phyloP scores from a whole-genome alignment of 2,329 filamentous ascomycete species.

The Colletotrichum cuscutae region DNA sequence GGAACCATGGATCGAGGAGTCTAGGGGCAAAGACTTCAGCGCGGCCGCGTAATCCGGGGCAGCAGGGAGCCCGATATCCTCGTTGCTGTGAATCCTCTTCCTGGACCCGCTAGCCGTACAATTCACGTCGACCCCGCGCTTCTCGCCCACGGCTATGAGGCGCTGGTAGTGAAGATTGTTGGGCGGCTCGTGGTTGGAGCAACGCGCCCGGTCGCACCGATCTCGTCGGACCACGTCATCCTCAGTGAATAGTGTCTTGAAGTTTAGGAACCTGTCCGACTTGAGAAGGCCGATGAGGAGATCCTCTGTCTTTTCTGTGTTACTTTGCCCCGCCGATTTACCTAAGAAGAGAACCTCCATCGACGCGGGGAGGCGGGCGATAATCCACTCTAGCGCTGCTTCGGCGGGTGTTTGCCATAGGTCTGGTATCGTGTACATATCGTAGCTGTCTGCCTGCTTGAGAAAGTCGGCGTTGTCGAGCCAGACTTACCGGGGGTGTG shows the following conservation, averaged over 20 bases:
- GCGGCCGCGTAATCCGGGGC: neutral
- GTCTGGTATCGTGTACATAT: neutral
- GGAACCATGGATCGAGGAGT: neutral
- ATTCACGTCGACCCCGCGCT: neutral
- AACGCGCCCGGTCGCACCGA: neutral
- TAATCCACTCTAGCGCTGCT: neutral
- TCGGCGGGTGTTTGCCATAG: neutral
- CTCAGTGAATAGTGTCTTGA: neutral
- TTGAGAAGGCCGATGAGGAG: neutral
- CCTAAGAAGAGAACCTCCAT: neutral
- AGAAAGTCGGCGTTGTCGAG: neutral
- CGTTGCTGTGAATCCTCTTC: neutral
- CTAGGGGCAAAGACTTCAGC: neutral
- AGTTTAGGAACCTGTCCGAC: neutral
- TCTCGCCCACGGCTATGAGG: slow-evolving; percentile 1
- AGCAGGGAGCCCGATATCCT: neutral
- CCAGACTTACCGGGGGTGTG: neutral
- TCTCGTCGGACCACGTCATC: neutral
- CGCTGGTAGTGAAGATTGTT: neutral
- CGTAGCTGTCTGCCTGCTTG: neutral
- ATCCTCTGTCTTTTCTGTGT: neutral
- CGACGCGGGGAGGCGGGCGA: neutral
- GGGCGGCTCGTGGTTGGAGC: neutral
- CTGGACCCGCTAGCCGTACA: neutral
- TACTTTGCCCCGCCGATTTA: too few relatives aligned